A percentile compares a stretch with the other conserved stretches of the same genome.
Conservation (phyloP, 306 rosid genomes). For the Bauhinia variegata region DNA sequence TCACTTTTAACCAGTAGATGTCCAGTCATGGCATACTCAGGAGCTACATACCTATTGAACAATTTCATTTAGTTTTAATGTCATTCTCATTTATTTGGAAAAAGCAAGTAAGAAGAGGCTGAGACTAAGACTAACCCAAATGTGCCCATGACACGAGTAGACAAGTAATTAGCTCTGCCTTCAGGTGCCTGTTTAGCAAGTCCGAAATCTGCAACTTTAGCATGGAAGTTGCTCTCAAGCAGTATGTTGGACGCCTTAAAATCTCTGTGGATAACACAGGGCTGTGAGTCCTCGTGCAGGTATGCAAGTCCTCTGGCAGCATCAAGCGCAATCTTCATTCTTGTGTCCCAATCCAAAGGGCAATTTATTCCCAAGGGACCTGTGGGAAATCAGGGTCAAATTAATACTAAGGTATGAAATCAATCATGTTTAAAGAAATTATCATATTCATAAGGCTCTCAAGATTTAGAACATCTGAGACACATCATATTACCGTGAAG, state of each 20-base stretch:
- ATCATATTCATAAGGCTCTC: background rate
- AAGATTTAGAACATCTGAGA: constrained; percentile 27
- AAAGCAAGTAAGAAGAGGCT: constrained; percentile 29
- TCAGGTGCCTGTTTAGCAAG: constrained; percentile 97
- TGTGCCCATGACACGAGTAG: constrained; percentile 99
- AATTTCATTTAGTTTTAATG: constrained; percentile 39
- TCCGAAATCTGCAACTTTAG: constrained; percentile 98
- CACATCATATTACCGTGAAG: constrained; percentile 82
- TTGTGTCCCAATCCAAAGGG: constrained; percentile 96
- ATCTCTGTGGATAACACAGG: constrained; percentile 94
- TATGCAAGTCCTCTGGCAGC: constrained; percentile 98
- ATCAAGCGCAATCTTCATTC: constrained; percentile 98
- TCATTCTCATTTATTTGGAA: constrained; percentile 21
- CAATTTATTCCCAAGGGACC: constrained; percentile 94
- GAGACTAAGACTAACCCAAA: constrained; percentile 80
- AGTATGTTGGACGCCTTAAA: constrained; percentile 96
- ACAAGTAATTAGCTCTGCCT: constrained; percentile 84
- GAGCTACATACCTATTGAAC: constrained; percentile 89
- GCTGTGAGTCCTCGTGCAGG: constrained; percentile 96
- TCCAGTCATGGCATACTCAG: constrained; percentile 98
- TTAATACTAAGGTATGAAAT: constrained; percentile 15
- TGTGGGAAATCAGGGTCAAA: constrained; percentile 41
- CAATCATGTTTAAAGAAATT: background rate
- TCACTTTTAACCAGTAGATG: constrained; percentile 95
- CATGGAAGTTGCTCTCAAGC: constrained; percentile 88